Evolutionary conservation across 345 rosid genomes (phyloP), one percentile per base, ranked within the genome.

Genomic region (Heritiera fomes): DNA sequence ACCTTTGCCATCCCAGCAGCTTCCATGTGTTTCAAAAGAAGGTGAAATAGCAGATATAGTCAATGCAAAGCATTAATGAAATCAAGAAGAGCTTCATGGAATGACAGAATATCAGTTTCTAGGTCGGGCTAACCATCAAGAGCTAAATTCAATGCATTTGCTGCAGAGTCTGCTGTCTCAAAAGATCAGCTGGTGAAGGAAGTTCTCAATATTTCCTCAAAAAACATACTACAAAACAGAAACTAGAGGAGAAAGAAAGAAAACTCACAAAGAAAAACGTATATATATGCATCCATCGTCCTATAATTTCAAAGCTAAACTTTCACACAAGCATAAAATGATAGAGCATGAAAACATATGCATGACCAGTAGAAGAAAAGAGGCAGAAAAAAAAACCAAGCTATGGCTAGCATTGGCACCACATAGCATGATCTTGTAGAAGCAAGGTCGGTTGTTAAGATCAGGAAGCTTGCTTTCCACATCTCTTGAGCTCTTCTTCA

Each of bases 101-200:
- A 45, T 49, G 20, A 9, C 64, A 52, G 28, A 11, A 9, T 32
- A 15, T 87, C 81, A 89, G 83, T 92, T 90, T 73, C 93, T 88
- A 43, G 98, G 97, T 12, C 98, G 87, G 43, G 95, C 99, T 77
- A 92, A 85, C 99, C 99, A 93, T 64, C 93, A 77, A 34, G 98
- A 95, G 83, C 99, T 92, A 34, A 78, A 93, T 93, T 23, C 97
- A 83, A 76, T 92, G 91, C 88, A 95, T 80, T 84, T 95, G 99
- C 75, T 93, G 99, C 66, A 93, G 85, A 4, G 97, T 93, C 77
- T 95, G 97, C 82, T 90, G 97, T 88, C 99, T 87, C 82, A 93
- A 84, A 55, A 95, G 91, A 82, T 95, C 99, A 58, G 97, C 91
- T 95, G 98, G 79, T 91, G 94, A 76, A 95, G 89, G 82, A 95